Conservation (phyloP, 805 yeast species). For the Maudiozyma barnettii region DNA sequence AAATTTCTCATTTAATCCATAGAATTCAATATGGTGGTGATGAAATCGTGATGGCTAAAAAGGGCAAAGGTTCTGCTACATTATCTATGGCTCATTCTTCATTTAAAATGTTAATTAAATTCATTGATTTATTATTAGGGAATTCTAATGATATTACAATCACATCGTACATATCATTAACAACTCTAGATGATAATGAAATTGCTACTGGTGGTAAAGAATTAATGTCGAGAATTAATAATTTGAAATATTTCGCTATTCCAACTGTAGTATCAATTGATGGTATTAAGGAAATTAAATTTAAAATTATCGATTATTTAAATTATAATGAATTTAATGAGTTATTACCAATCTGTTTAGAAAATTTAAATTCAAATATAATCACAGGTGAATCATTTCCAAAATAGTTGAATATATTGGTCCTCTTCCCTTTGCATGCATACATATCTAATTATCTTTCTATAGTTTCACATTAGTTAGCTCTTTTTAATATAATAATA, state of each 20-base stretch:
- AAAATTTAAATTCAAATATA: constrained; percentile 17
- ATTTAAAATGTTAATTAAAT: constrained; percentile 57
- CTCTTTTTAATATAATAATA: neutral
- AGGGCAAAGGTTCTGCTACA: constrained; percentile 92
- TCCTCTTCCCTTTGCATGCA: no score
- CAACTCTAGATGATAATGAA: constrained; percentile 39
- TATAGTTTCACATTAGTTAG: neutral
- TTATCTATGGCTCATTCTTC: constrained; percentile 95
- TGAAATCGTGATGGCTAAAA: constrained; percentile 91
- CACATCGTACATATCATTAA: constrained; percentile 43
- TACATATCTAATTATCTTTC: neutral
- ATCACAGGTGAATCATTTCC: constrained; percentile 12
- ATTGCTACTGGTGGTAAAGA: constrained; percentile 16
- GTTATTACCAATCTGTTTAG: constrained; percentile 19
- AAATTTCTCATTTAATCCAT: constrained; percentile 54
- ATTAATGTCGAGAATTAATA: constrained; percentile 11
- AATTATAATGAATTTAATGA: constrained; percentile 42
- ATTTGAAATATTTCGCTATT: constrained; percentile 44
- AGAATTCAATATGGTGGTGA: constrained; percentile 96
- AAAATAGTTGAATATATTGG: no score
- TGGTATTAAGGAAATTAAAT: constrained; percentile 50
- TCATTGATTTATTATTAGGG: constrained; percentile 29
- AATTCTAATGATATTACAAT: constrained; percentile 35
- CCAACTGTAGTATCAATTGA: constrained; percentile 47
- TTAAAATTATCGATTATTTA: constrained; percentile 40